These are phyloP conservation scores for Jaapia argillacea DNA, from an alignment of 768 basidiomycete genomes.

Conservation along the genomic window DNA sequence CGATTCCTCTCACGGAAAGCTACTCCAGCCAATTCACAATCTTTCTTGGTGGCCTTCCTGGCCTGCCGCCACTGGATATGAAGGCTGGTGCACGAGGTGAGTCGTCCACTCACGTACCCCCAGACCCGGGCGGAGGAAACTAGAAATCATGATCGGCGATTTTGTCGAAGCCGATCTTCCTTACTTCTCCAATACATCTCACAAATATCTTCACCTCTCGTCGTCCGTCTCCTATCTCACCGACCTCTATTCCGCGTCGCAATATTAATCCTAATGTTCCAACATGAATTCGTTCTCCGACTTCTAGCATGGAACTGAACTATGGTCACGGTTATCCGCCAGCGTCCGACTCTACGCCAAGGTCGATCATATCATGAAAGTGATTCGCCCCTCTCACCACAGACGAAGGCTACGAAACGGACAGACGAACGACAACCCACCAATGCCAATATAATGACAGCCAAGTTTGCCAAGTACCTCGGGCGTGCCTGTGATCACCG, in stretches of 20 bases:
- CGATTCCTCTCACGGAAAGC: too few species aligned
- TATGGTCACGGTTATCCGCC: slow-evolving; percentile 92
- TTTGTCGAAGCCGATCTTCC: slow-evolving; percentile 98
- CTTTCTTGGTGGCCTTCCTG: too few species aligned
- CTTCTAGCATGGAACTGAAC: slow-evolving; percentile 70
- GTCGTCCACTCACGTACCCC: too few species aligned
- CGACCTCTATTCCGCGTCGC: slow-evolving; percentile 89
- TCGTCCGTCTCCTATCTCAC: slow-evolving; percentile 94
- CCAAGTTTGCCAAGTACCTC: too few species aligned
- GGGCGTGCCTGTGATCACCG: too few species aligned
- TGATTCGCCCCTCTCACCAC: too few species aligned
- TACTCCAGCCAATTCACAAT: too few species aligned
- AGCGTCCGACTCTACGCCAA: slow-evolving; percentile 97
- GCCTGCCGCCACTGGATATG: too few species aligned
- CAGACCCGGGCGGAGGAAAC: slow-evolving; percentile 91
- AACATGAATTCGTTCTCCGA: slow-evolving; percentile 93
- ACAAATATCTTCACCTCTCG: slow-evolving; percentile 98
- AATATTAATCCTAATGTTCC: slow-evolving; percentile 99
- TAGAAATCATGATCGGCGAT: slow-evolving; percentile 93
- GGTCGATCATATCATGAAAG: slow-evolving; percentile 93
- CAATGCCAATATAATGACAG: too few species aligned
- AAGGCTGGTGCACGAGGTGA: too few species aligned
- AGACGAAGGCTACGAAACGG: too few species aligned
- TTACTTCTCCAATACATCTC: slow-evolving; percentile 97
- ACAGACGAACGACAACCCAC: too few species aligned